Evolutionary conservation across 768 basidiomycete genomes (phyloP).

Genomic region (Trametes cubensis): DNA sequence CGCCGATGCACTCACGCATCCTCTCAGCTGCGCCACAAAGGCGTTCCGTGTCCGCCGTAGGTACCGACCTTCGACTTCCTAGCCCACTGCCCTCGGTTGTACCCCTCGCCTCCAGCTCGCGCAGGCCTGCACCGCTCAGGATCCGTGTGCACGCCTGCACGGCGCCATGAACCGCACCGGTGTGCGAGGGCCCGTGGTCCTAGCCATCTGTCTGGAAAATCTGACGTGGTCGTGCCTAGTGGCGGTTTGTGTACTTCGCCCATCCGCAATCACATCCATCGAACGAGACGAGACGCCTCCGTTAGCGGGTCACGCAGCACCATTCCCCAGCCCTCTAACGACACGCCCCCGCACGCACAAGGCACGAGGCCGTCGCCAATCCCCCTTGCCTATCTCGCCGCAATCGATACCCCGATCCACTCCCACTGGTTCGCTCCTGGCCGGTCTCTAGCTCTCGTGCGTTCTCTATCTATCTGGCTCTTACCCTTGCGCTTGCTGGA

Average conservation of each 20-base stretch:
- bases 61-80: not conserved
- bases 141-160: no score
- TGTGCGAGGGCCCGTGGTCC: not conserved
- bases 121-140: not conserved
- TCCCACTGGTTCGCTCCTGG: not conserved
- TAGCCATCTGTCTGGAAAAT: not conserved
- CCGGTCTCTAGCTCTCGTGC: not conserved
- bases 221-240: slow-evolving; percentile 16
- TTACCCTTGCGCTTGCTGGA: not conserved
- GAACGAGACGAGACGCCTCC: slow-evolving; percentile 17
- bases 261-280: slow-evolving; percentile 17
- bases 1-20: slow-evolving; percentile 1
- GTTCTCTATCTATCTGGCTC: not conserved
- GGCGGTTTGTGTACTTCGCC: slow-evolving; percentile 7
- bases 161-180: not conserved
- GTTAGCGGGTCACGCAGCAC: slow-evolving; percentile 7
- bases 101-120: not conserved
- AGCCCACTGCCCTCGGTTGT: not conserved
- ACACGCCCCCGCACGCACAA: slow-evolving; percentile 18
- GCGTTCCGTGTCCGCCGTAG: not conserved
- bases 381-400: slow-evolving; percentile 16
- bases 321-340: not conserved
- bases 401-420: slow-evolving; percentile 13
- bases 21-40: slow-evolving; percentile 10
- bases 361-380: slow-evolving; percentile 24